Evolutionary conservation across 2,329 filamentous ascomycete species (phyloP), one percentile per base, ranked within the genome.

Genomic region (Dactylellina parvicollis): DNA sequence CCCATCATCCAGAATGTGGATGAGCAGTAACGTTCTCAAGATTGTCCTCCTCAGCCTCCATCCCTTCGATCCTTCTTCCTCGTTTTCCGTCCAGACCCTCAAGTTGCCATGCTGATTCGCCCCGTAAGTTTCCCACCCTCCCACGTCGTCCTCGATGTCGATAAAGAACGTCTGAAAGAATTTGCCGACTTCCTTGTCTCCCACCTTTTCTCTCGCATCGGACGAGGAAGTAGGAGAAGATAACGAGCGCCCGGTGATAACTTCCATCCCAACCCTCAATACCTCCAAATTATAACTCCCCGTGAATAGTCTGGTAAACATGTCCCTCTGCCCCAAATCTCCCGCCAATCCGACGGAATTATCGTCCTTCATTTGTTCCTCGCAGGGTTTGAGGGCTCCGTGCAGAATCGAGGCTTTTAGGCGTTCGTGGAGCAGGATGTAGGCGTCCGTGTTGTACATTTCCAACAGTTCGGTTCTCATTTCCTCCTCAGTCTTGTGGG

Each of bases 291-390:
- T 82, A 77, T 89, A 90, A 1, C 83, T 85, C 50, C 86, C 82
- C 1, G 85, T 81, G 84, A 86, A 89, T 8, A 89, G 79, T 55
- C 84, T 82, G 40, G 87, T 78, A 74, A 87, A 88, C 38, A 83
- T 83, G 62, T 84, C 85, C 46, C 85, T 84, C 50, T 86, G 79
- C 2, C 87, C 87, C 42, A 89, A 78, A 77, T 90, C 87, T 24
- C 84, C 83, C 30, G 82, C 36, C 8, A 73, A 44, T 40, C 57
- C 64, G 18, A 22, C 20, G 10, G 38, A 18, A 14, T 42, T 30
- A 4, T 73, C 56, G 16, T 66, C 38, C 9, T 50, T 56, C 5
- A 73, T 12, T 7, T 61, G 47, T 10, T 73, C 69, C 5, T 66
- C 69, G 5, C 50, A 59, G 3, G 69, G 69, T 18, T 73, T 73